These are phyloP conservation scores for Jasminum sambac DNA, from an alignment of 257 asterid species.

Conservation along the genomic window DNA sequence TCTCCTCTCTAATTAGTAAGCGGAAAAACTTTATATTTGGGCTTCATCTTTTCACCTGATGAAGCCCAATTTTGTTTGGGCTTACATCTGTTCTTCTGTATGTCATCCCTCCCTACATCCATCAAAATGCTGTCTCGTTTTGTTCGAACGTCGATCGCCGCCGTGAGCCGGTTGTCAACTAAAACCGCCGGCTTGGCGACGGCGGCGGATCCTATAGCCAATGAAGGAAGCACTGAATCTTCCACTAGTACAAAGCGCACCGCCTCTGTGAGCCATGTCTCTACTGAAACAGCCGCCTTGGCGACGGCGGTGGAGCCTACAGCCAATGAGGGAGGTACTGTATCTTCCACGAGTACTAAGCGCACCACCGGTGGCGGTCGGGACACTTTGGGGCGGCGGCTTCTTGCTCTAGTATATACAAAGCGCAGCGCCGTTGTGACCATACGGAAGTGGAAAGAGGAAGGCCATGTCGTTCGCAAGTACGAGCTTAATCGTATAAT, in stretches of 20 bases:
- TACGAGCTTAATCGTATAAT: constrained; percentile 84
- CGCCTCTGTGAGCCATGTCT: not conserved
- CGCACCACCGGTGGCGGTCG: constrained; percentile 35
- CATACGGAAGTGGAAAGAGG: constrained; percentile 84
- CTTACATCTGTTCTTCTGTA: not conserved
- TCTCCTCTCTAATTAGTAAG: no score
- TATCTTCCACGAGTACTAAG: constrained; percentile 11
- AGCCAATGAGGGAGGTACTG: constrained; percentile 13
- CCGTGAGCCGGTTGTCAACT: constrained; percentile 59
- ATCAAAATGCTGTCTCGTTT: constrained; percentile 43
- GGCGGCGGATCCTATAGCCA: constrained; percentile 24
- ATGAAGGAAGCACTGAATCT: constrained; percentile 18
- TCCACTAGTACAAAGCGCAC: constrained; percentile 11
- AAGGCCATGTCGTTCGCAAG: constrained; percentile 69
- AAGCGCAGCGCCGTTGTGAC: constrained; percentile 80
- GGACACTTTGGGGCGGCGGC: constrained; percentile 74
- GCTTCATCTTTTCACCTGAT: not conserved
- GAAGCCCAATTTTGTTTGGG: not conserved
- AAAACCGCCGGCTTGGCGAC: constrained; percentile 37
- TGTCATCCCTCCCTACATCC: not conserved
- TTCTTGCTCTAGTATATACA: constrained; percentile 58
- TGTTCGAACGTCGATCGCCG: constrained; percentile 54
- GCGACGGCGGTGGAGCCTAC: constrained; percentile 32
- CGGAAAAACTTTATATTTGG: no score
- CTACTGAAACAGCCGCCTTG: constrained; percentile 37